phyloP scores from a whole-genome alignment of 371 early-diverging fungal genomes.

The Lichtheimia corymbifera region DNA sequence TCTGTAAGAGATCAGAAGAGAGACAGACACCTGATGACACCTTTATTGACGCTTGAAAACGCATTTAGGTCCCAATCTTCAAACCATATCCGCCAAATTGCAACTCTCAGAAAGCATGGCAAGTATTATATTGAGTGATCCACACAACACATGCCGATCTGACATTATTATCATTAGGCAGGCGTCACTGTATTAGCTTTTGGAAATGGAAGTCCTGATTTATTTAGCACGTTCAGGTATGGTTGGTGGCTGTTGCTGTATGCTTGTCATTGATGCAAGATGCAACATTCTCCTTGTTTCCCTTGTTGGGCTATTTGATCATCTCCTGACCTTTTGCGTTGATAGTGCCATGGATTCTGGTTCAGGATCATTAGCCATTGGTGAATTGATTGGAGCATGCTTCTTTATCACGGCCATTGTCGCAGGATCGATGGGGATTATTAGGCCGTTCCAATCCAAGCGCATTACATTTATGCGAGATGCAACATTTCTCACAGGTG shows the following conservation, averaged over 20 bases:
- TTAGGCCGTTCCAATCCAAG: conserved; percentile 66
- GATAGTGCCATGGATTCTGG: conserved; percentile 69
- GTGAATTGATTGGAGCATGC: conserved; percentile 81
- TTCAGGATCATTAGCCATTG: conserved; percentile 77
- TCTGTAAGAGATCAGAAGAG: conserved; percentile 48
- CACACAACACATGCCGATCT: not conserved
- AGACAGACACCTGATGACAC: not conserved
- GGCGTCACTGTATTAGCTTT: conserved; percentile 86
- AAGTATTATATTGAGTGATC: conserved; percentile 16
- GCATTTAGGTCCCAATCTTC: conserved; percentile 61
- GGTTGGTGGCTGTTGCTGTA: conserved; percentile 3
- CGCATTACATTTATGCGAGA: conserved; percentile 71
- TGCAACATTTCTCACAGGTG: conserved; percentile 67
- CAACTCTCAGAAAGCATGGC: conserved; percentile 70
- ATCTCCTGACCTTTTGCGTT: not conserved
- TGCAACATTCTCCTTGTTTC: not conserved
- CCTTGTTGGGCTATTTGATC: not conserved
- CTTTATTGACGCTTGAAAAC: not conserved
- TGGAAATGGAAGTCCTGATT: conserved; percentile 85
- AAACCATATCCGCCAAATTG: conserved; percentile 62
- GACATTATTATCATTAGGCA: conserved; percentile 42
- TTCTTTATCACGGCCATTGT: conserved; percentile 77
- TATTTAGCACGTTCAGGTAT: conserved; percentile 75
- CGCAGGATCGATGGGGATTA: conserved; percentile 72
- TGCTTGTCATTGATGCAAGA: not conserved